Evolutionary conservation across 192 early-diverging fungal genomes (phyloP).

Genomic region (Podila clonocystis): DNA sequence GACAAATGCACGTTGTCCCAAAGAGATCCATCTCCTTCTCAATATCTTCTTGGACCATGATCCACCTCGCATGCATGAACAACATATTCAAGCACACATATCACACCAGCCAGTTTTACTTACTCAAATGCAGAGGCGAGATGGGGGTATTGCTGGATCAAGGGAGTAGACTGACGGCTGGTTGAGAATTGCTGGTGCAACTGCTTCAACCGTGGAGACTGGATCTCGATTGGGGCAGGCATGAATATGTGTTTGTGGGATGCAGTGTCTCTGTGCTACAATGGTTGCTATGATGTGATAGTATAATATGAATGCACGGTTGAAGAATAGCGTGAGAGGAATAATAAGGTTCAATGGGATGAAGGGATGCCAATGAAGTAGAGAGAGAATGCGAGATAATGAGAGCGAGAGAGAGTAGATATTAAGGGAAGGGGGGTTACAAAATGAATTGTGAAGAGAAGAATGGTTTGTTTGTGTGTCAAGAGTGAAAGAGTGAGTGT

Average conservation of each 20-base stretch:
- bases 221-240: constrained; percentile 22
- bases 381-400: background rate
- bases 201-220: constrained; percentile 9
- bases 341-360: background rate
- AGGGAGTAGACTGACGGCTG: constrained; percentile 9
- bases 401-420: background rate
- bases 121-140: constrained; percentile 27
- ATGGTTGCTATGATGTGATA: background rate
- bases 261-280: too few relatives aligned
- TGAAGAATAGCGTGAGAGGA: background rate
- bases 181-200: constrained; percentile 1
- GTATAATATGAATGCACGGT: background rate
- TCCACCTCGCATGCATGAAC: too few relatives aligned
- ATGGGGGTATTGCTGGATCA: constrained; percentile 14
- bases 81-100: too few relatives aligned
- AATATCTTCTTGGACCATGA: too few relatives aligned
- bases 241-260: background rate
- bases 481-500: background rate
- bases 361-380: background rate
- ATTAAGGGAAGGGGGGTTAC: background rate
- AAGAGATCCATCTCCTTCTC: too few relatives aligned
- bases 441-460: too few relatives aligned
- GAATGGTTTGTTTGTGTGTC: background rate
- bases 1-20: too few relatives aligned
- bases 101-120: background rate